phyloP scores from a whole-genome alignment of 164 flowering plant genomes.

The Aristolochia californica region DNA sequence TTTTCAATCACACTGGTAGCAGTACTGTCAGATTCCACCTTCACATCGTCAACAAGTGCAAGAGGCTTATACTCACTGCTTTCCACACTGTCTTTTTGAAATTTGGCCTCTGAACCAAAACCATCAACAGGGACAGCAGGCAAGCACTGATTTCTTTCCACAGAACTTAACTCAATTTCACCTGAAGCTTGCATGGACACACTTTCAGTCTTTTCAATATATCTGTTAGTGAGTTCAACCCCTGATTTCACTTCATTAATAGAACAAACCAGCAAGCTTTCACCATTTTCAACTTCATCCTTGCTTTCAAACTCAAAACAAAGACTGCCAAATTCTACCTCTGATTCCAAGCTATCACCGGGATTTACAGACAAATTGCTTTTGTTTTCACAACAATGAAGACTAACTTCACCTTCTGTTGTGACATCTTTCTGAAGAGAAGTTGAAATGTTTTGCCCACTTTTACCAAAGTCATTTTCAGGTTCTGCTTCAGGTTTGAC shows the following conservation, averaged over 20 bases:
- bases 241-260: slow-evolving; percentile 4
- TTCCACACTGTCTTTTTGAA: neutral
- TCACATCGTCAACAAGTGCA: slow-evolving; percentile 1
- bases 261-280: slow-evolving; percentile 4
- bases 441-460: neutral
- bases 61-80: neutral
- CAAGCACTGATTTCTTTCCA: neutral
- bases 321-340: slow-evolving; percentile 5
- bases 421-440: no score
- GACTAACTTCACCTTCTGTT: neutral
- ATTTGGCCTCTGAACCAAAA: neutral
- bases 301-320: neutral
- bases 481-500: slow-evolving; percentile 5
- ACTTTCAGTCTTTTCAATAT: slow-evolving; percentile 1
- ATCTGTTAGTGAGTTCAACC: neutral
- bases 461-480: slow-evolving; percentile 3
- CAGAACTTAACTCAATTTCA: neutral
- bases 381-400: neutral
- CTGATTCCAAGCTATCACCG: neutral
- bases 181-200: neutral
- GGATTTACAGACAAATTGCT: neutral
- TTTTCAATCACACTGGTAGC: slow-evolving; percentile 9
- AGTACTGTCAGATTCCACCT: slow-evolving; percentile 7
- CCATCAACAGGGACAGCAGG: slow-evolving; percentile 1
- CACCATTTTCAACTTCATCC: slow-evolving; percentile 1